Percentiles rank a stretch among this genome's conserved stretches.
These are phyloP conservation scores for Solanum chilense DNA, from an alignment of 257 asterid genomes.

Conservation along the genomic window DNA sequence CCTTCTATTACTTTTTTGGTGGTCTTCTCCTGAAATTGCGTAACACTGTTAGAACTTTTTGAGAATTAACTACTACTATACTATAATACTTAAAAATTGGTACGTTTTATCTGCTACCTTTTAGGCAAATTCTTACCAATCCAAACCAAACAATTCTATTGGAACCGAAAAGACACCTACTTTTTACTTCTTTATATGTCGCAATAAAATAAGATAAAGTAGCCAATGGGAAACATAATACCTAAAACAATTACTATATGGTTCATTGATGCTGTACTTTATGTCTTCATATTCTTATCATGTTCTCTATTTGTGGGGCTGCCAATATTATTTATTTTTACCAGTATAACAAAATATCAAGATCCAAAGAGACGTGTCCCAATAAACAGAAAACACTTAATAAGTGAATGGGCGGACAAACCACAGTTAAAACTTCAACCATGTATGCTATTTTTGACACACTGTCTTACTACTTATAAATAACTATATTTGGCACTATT, in stretches of 20 bases:
- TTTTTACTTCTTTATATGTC: neutral
- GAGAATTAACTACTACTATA: neutral
- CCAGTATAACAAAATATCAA: neutral
- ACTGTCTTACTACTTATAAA: neutral
- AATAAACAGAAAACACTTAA: neutral
- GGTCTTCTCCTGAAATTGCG: constrained; percentile 46
- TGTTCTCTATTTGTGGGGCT: neutral
- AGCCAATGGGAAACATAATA: neutral
- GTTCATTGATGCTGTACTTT: neutral
- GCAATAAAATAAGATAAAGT: neutral
- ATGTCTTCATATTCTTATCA: neutral
- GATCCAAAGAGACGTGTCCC: neutral
- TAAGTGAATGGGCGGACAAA: neutral
- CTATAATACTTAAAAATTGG: neutral
- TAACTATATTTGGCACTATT: neutral
- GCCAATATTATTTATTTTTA: neutral
- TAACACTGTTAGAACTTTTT: constrained; percentile 25
- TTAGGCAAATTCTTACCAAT: neutral
- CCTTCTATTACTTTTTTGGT: neutral
- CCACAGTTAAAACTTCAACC: neutral
- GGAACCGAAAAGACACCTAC: neutral
- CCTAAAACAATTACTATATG: neutral
- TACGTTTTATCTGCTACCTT: neutral
- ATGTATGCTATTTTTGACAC: neutral
- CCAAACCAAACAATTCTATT: neutral